These are phyloP conservation scores for Kockiozyma suomiensis DNA, from an alignment of 805 yeast genomes.

Conservation along the genomic window DNA sequence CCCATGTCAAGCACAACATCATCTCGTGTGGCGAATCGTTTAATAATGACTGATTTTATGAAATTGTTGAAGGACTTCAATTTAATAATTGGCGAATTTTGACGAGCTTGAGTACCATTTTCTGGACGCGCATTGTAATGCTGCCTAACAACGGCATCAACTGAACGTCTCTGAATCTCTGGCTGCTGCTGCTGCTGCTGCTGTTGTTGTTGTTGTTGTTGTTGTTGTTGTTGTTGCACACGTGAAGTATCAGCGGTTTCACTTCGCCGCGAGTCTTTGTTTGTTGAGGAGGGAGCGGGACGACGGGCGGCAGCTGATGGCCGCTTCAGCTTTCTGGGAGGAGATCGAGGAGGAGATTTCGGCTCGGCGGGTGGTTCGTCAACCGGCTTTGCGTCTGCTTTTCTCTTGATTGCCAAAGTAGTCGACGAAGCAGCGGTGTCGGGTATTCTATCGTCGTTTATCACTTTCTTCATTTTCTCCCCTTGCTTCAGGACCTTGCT, in stretches of 20 bases:
- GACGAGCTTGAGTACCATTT: constrained; percentile 61
- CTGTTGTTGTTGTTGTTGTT: neutral
- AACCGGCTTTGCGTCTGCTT: neutral
- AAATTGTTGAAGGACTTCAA: constrained; percentile 89
- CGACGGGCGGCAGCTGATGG: constrained; percentile 18
- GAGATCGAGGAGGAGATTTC: constrained; percentile 32
- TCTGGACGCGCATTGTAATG: constrained; percentile 87
- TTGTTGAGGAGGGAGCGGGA: neutral
- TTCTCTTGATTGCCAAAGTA: neutral
- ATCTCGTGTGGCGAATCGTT: constrained; percentile 60
- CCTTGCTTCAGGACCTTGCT: neutral
- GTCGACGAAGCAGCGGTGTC: neutral
- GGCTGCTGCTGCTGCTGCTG: neutral
- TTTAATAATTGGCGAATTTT: constrained; percentile 79
- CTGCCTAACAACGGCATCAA: constrained; percentile 70
- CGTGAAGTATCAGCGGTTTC: neutral
- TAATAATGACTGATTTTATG: constrained; percentile 81
- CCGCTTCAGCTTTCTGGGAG: constrained; percentile 34
- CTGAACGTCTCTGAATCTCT: constrained; percentile 18
- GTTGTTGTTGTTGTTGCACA: neutral
- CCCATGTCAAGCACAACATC: constrained; percentile 79
- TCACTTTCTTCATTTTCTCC: neutral
- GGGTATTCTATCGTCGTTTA: neutral
- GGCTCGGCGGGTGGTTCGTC: constrained; percentile 21
- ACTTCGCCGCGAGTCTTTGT: neutral